Evolutionary conservation across 208 protist genomes (phyloP), one percentile per base, ranked within the genome.

Genomic region (Crithidia acanthocephali): DNA sequence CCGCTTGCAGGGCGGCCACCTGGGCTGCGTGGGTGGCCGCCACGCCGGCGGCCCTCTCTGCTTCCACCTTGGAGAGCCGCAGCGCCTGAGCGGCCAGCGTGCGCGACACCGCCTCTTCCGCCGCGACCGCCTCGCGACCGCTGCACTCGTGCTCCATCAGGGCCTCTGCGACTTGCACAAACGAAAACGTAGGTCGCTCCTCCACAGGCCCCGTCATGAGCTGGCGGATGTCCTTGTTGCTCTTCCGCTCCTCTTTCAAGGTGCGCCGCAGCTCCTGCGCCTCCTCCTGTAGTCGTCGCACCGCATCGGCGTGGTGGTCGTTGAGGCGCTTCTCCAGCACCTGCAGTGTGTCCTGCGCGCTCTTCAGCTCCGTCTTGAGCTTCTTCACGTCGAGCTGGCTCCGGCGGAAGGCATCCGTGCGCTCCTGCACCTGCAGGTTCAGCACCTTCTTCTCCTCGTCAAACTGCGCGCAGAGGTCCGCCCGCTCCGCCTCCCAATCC

Each of bases 341-440:
- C 35, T 55, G 28, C 64, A 70, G 52, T 33, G 63, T 30, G 0
- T 74, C 69, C 45, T 69, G 64, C 25, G 40, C 30, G 6, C 33
- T 15, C 67, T 80, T 79, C 45, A 84, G 53, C 44, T 80, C 73
- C 32, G 37, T 52, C 48, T 72, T 59, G 1, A 79, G 40, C 35
- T 53, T 59, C 58, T 72, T 67, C 35, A 74, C 59, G 15, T 80
- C 75, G 13, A 80, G 52, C 63, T 74, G 68, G 32, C 57, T 68
- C 32, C 45, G 37, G 30, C 75, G 75, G 44, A 45, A 67, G n/a
- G 68, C 68, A 27, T 74, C 62, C 18, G 27, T 68, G 57, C 62
- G 68, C 40, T 81, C 62, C 50, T 76, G 68, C 64, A 76, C n/a
- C 58, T 72, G 60, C 50, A 33, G 2, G 18, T n/a, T 33, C 5